Base-by-base conservation (phyloP, 345 rosid species). In the Populus tremula region DNA sequence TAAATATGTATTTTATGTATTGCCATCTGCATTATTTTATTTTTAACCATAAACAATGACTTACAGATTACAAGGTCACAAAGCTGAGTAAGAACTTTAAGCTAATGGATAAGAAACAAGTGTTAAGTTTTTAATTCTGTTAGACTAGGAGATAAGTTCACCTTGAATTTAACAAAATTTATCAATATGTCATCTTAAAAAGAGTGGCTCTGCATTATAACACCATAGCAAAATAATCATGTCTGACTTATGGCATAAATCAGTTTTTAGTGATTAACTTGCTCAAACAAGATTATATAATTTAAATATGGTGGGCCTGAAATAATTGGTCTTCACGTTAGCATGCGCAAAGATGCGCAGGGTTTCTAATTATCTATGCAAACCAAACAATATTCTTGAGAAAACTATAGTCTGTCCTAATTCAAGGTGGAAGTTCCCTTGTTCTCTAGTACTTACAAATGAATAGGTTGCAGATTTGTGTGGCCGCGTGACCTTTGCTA, bases 401-500 rank as follows among this genome's bases (percentile, higher is more conserved):
- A 56, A 56, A 56, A 56, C 27, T n/a, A 8, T 20, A 56, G 62
- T n/a, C 62, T 56, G 62, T n/a, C 62, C 62, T 21, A 56, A n/a
- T 56, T n/a, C 62, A 65, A 13, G 38, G 38, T 65, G 39, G 21
- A 14, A 16, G 20, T 65, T 29, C n/a, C 6, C 68, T 65, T 8
- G n/a, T 65, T 65, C n/a, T 65, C 12, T 17, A 38, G 41, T 17
- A 18, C 67, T 53, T 29, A n/a, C 29, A 50, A 67, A 73, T 76
- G 64, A 49, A 79, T 71, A 23, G 78, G 29, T 82, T 85, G 79
- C 89, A 96, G 99, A 93, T 75, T 94, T 84, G 93, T 92, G 63
- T 96, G 98, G 99, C 98, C 99, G 16, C 98, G 99, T 78, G 99
- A 96, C 81, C 97, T 96, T 86, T 96, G 98, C 82, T 96, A 96